phyloP scores from a whole-genome alignment of 345 rosid species.

The Linum tenue region DNA sequence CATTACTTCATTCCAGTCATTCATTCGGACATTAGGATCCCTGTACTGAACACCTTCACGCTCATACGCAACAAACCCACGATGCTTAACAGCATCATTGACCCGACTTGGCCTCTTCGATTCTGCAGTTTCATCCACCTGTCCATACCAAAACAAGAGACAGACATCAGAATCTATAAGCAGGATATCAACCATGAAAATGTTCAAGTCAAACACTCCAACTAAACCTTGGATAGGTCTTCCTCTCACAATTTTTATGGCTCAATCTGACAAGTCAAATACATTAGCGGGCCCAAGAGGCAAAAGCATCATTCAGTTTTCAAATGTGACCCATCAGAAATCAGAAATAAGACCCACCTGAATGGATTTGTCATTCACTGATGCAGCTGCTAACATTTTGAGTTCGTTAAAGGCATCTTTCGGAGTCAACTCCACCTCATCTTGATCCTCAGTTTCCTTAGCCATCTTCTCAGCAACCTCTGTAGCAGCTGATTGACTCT shows the following conservation, averaged over 20 bases:
- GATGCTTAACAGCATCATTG: slow-evolving; percentile 54
- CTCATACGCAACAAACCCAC: slow-evolving; percentile 87
- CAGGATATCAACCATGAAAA: slow-evolving; percentile 4
- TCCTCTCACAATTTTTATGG: neutral
- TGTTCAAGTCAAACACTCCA: neutral
- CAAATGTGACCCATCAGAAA: neutral
- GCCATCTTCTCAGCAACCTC: slow-evolving; percentile 26
- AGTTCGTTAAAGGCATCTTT: slow-evolving; percentile 88
- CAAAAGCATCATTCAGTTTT: neutral
- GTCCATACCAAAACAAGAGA: neutral
- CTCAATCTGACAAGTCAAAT: too few relatives aligned
- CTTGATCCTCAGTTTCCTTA: slow-evolving; percentile 48
- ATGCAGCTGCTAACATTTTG: slow-evolving; percentile 69
- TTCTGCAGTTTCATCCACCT: slow-evolving; percentile 31
- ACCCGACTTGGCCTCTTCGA: slow-evolving; percentile 55
- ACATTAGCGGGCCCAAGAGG: too few relatives aligned
- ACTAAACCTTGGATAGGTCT: neutral
- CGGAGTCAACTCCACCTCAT: slow-evolving; percentile 42
- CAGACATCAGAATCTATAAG: slow-evolving; percentile 18
- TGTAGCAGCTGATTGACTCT: slow-evolving; percentile 40
- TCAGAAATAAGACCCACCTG: slow-evolving; percentile 26
- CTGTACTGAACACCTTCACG: slow-evolving; percentile 87
- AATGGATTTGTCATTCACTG: slow-evolving; percentile 33
- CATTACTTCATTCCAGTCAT: slow-evolving; percentile 93
- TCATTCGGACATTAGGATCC: slow-evolving; percentile 76